phyloP scores from a whole-genome alignment of 176 grass and related monocot species.

The Tillandsia leiboldiana region DNA sequence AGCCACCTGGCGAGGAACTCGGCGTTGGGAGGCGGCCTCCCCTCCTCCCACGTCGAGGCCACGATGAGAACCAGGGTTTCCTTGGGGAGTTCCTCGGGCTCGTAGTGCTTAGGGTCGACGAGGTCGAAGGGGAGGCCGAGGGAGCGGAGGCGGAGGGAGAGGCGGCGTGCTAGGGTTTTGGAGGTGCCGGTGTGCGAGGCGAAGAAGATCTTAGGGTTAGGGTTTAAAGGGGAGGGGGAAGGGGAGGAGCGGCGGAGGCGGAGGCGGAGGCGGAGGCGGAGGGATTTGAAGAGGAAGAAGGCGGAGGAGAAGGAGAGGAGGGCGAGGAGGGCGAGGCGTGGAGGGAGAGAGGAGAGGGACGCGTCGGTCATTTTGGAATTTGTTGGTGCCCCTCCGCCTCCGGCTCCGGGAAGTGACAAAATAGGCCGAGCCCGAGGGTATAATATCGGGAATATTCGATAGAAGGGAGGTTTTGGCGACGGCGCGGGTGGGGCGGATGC shows the following conservation, averaged over 20 bases:
- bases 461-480: too few species aligned
- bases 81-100: conserved; percentile 56
- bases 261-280: conserved; percentile 37
- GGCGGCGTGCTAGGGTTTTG: conserved; percentile 42
- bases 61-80: conserved; percentile 49
- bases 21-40: conserved; percentile 37
- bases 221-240: background rate
- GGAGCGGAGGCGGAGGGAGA: conserved; percentile 26
- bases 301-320: conserved; percentile 61
- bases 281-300: conserved; percentile 62
- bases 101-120: conserved; percentile 42
- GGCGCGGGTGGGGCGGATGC: too few species aligned
- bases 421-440: background rate
- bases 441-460: background rate
- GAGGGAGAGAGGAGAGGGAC: conserved; percentile 22
- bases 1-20: conserved; percentile 58
- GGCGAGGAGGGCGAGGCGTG: conserved; percentile 48
- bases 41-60: conserved; percentile 62
- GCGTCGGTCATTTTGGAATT: conserved; percentile 11
- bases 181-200: conserved; percentile 66
- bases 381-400: background rate
- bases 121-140: conserved; percentile 23
- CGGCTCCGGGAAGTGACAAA: too few species aligned
- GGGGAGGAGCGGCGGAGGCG: conserved; percentile 16
- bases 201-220: conserved; percentile 38